These are phyloP conservation scores for Beauveria caledonica DNA, from an alignment of 2,329 filamentous ascomycete species.

Conservation along the genomic window DNA sequence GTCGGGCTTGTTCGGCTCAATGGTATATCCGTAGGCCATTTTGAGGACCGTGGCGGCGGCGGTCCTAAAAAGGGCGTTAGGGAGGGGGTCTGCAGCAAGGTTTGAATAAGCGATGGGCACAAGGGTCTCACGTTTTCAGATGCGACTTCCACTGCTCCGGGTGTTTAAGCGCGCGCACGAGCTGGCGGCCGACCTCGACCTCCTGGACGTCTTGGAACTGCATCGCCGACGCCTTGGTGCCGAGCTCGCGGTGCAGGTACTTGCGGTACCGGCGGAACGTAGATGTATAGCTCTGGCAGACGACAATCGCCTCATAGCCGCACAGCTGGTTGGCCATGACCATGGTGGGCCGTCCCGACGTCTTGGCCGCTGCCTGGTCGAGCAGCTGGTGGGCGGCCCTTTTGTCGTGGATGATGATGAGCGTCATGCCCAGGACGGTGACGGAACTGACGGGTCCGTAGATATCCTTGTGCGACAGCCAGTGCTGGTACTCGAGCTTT, in stretches of 20 bases:
- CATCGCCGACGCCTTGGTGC: constrained; percentile 17
- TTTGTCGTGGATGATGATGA: constrained; percentile 30
- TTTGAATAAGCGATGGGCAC: not conserved
- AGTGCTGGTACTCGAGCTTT: constrained; percentile 26
- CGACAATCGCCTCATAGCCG: constrained; percentile 18
- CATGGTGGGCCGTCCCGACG: constrained; percentile 21
- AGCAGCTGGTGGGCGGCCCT: constrained; percentile 26
- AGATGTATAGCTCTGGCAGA: constrained; percentile 17
- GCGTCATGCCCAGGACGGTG: constrained; percentile 28
- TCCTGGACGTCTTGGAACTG: constrained; percentile 7
- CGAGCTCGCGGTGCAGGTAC: constrained; percentile 19
- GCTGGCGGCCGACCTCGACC: constrained; percentile 8
- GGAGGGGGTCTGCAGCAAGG: not conserved
- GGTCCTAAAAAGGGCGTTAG: constrained; percentile 15
- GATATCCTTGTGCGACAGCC: constrained; percentile 27
- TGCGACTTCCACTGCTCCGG: constrained; percentile 5
- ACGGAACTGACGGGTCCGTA: constrained; percentile 29
- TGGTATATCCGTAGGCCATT: constrained; percentile 25
- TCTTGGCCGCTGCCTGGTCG: constrained; percentile 23
- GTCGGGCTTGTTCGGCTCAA: constrained; percentile 22
- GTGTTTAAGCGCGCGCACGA: not conserved
- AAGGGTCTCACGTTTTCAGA: constrained; percentile 10
- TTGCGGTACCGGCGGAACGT: constrained; percentile 20
- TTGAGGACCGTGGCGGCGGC: constrained; percentile 21
- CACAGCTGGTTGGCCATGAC: constrained; percentile 20